phyloP scores from a whole-genome alignment of 352 stramenopile species.

The Pythium insidiosum region DNA sequence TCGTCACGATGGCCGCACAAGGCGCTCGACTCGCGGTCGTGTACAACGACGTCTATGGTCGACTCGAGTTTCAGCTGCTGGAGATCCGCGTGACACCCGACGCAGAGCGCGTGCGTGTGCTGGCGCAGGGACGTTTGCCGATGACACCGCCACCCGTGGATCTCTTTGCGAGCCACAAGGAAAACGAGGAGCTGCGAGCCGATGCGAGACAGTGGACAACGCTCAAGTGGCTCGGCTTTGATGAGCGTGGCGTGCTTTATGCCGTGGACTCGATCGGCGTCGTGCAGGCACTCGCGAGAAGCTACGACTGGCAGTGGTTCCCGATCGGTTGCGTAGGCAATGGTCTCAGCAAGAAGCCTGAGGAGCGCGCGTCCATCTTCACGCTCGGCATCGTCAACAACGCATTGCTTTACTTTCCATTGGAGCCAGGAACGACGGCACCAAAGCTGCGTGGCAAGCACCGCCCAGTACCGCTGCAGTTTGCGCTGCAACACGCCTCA shows the following conservation, averaged over 20 bases:
- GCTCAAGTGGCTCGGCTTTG: conserved; percentile 69
- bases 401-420: conserved; percentile 62
- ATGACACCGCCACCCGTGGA: conserved; percentile 48
- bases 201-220: conserved; percentile 44
- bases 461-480: conserved; percentile 68
- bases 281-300: conserved; percentile 48
- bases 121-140: conserved; percentile 42
- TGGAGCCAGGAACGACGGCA: conserved; percentile 30
- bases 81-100: conserved; percentile 28
- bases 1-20: conserved; percentile 67
- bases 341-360: conserved; percentile 42
- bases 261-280: conserved; percentile 57
- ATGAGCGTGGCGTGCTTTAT: conserved; percentile 66
- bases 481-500: conserved; percentile 32
- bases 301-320: conserved; percentile 61
- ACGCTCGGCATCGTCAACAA: conserved; percentile 66
- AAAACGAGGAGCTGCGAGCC: conserved; percentile 35
- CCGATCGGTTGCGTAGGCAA: conserved; percentile 64
- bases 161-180: conserved; percentile 65
- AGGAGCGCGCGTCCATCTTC: conserved; percentile 51
- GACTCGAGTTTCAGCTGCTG: conserved; percentile 48
- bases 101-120: conserved; percentile 31
- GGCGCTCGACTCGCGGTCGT: conserved; percentile 55
- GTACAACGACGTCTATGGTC: conserved; percentile 38
- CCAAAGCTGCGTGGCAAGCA: conserved; percentile 61